A percentile compares a stretch with the other conserved stretches of the same genome.
Evolutionary conservation across 2,329 filamentous ascomycete species (phyloP).

Genomic region (Ceratocystis lukuohia): DNA sequence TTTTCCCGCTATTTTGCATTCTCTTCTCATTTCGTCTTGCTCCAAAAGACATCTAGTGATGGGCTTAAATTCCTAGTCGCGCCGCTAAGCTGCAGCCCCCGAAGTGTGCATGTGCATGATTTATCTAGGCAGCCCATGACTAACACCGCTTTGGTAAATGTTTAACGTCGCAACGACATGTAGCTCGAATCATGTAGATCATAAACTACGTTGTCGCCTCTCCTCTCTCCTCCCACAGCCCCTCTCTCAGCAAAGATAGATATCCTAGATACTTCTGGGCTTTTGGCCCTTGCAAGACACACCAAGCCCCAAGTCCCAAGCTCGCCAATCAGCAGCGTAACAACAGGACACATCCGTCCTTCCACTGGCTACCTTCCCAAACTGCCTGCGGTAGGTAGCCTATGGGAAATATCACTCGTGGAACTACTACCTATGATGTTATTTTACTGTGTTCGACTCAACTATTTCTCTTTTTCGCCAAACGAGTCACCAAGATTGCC

Average conservation of each 20-base stretch:
- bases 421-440: neutral
- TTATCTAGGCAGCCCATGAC: neutral
- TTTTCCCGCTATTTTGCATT: neutral
- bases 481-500: neutral
- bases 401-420: neutral
- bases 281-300: conserved; percentile 1
- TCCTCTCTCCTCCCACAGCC: neutral
- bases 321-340: neutral
- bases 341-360: neutral
- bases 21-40: neutral
- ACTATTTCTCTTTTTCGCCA: neutral
- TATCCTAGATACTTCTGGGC: conserved; percentile 1
- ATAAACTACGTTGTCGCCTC: neutral
- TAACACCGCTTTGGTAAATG: neutral
- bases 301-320: neutral
- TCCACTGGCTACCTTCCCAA: neutral
- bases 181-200: neutral
- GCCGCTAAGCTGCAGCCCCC: neutral
- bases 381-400: neutral
- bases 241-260: neutral
- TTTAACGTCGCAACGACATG: neutral
- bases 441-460: neutral
- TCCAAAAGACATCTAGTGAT: neutral
- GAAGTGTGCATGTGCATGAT: neutral
- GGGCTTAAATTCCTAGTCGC: neutral